Conservation (phyloP, 805 yeast genomes). For the Teunomyces gatunensis region DNA sequence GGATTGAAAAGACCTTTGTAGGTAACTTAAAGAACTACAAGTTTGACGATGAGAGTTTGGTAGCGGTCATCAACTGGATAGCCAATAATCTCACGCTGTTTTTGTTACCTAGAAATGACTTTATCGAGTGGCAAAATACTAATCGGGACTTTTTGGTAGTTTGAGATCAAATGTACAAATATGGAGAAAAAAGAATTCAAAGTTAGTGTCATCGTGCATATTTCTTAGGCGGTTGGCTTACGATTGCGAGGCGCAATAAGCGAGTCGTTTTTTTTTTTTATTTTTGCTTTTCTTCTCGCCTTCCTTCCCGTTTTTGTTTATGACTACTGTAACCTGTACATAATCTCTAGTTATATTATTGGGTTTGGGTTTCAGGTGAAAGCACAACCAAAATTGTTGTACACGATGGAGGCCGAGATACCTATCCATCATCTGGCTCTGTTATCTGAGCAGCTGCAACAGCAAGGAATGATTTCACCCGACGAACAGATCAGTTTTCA, state of each 20-base stretch:
- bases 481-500: slow-evolving; percentile 27
- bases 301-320: neutral
- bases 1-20: slow-evolving; percentile 26
- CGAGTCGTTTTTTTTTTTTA: neutral
- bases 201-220: neutral
- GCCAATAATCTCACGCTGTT: slow-evolving; percentile 26
- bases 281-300: neutral
- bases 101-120: slow-evolving; percentile 7
- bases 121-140: slow-evolving; percentile 4
- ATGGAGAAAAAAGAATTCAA: neutral
- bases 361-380: neutral
- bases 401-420: neutral
- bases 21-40: slow-evolving; percentile 18
- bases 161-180: neutral
- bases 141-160: neutral
- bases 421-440: neutral
- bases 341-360: neutral
- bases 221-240: neutral
- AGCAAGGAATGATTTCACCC: neutral
- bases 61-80: slow-evolving; percentile 31
- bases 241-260: neutral
- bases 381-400: neutral
- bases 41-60: slow-evolving; percentile 17
- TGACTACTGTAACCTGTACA: neutral
- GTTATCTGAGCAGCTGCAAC: neutral